Conservation (phyloP, 1,139 yeast genomes). For the Scheffersomyces parashehatae region DNA sequence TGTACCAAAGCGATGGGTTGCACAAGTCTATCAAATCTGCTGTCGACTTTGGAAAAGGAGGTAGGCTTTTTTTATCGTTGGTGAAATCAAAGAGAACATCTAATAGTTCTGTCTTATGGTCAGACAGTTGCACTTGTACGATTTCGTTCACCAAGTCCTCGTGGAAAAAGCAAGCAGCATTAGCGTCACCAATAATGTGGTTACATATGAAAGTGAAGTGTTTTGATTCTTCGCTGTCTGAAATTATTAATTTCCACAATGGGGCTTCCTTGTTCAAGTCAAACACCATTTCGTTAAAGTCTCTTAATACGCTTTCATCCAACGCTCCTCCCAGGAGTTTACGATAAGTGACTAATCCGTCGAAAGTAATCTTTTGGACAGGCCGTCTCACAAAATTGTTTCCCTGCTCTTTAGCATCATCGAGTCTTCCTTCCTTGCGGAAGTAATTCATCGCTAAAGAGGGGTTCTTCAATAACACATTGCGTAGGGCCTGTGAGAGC, state of each 20-base stretch:
- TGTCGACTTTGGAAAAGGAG: constrained; percentile 3
- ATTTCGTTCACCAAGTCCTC: constrained; percentile 24
- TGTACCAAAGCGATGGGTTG: constrained; percentile 10
- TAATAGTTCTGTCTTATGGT: not conserved
- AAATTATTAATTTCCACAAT: constrained; percentile 30
- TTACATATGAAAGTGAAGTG: constrained; percentile 29
- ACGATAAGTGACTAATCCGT: constrained; percentile 24
- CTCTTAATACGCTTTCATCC: constrained; percentile 14
- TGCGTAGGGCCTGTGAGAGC: constrained; percentile 27
- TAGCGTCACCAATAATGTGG: constrained; percentile 40
- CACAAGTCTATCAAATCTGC: constrained; percentile 9
- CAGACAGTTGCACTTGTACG: not conserved
- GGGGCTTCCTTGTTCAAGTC: constrained; percentile 22
- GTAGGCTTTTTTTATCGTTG: constrained; percentile 2
- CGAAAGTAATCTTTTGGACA: constrained; percentile 20
- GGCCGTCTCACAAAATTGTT: constrained; percentile 19
- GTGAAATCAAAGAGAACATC: constrained; percentile 8
- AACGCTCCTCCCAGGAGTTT: constrained; percentile 13
- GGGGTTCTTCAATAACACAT: constrained; percentile 22
- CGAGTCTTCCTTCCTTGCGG: constrained; percentile 10
- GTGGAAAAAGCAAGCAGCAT: constrained; percentile 33
- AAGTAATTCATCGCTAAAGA: constrained; percentile 22
- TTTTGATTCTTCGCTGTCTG: constrained; percentile 16
- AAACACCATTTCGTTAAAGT: constrained; percentile 17
- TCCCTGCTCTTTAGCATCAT: constrained; percentile 13